Evolutionary conservation across 305 asterid genomes (phyloP).

Genomic region (Caryopteris hybrid): DNA sequence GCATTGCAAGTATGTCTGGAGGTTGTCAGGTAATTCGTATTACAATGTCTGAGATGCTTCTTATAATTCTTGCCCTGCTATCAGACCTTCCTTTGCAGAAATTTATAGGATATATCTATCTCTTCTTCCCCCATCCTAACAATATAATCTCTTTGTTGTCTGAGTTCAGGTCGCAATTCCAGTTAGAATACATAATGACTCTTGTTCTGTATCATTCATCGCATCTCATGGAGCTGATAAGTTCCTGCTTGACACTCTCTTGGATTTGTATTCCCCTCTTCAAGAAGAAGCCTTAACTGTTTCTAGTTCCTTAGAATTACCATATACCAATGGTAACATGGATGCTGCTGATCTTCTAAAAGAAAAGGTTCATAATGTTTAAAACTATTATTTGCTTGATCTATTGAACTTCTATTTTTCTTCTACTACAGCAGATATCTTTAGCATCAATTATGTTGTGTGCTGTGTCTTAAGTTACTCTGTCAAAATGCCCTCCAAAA

Average conservation of each 20-base stretch:
- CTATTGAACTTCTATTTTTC: neutral
- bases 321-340: conserved; percentile 50
- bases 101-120: neutral
- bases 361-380: conserved; percentile 81
- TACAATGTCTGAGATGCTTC: conserved; percentile 16
- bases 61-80: neutral
- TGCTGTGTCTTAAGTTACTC: neutral
- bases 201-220: conserved; percentile 68
- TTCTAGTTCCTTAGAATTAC: conserved; percentile 46
- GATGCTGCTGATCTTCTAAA: conserved; percentile 80
- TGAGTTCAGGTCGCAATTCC: conserved; percentile 68
- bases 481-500: neutral
- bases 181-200: conserved; percentile 61
- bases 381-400: conserved; percentile 10
- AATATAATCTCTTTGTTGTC: conserved; percentile 1
- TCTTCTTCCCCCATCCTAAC: neutral
- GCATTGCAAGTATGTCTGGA: conserved; percentile 81
- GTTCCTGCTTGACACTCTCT: conserved; percentile 78
- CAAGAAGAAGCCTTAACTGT: conserved; percentile 54
- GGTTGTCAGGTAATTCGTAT: conserved; percentile 66
- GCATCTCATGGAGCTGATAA: conserved; percentile 86
- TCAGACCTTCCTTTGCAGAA: neutral
- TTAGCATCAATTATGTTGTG: neutral
- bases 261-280: conserved; percentile 78
- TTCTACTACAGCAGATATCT: neutral